Evolutionary conservation across 345 rosid species (phyloP), one percentile per base, ranked within the genome.

Genomic region (Reutealis trisperma): DNA sequence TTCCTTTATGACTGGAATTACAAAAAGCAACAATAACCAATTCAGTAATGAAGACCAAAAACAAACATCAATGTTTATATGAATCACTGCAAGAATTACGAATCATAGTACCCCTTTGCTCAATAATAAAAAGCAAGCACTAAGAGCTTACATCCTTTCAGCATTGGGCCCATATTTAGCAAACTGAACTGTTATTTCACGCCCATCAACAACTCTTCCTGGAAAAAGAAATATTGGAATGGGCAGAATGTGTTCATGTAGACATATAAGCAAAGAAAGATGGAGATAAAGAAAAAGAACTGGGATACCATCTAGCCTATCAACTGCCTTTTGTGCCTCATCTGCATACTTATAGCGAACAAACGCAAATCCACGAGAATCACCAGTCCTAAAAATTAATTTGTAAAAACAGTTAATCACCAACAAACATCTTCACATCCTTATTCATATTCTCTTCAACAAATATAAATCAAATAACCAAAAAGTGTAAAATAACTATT

Each of bases 141-240:
- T 9, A 22, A 71, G 44, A 22, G 75, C 97, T 85, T 84, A 95
- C 99, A 93, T 95, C 78, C 86, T 89, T 84, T 93, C 99, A 41
- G 99, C 97, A 86, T 92, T 90, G 12, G 99, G 98, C n/a, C 99
- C 99, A 72, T 96, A 93, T 65, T 96, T 96, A 0, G 99, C 97
- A 81, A 96, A 92, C 55, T 96, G 99, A 77, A 96, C 99, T 27
- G 92, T 91, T 61, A 96, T 96, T 77, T 96, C 99, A 37, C 98
- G 87, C 57, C 98, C 98, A 86, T 96, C 99, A 52, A 93, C 99
- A 63, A 92, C 89, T 83, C 89, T 86, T 73, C 99, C 99, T 96
- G 88, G 51, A 86, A 83, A 64, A 2, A 63, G 14, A 13, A 68
- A 30, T n/a, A 16, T 19, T 18, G 6, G 11, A 8, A 41, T 9